These are phyloP conservation scores for Ormosia emarginata DNA, from an alignment of 306 rosid genomes.

Conservation along the genomic window DNA sequence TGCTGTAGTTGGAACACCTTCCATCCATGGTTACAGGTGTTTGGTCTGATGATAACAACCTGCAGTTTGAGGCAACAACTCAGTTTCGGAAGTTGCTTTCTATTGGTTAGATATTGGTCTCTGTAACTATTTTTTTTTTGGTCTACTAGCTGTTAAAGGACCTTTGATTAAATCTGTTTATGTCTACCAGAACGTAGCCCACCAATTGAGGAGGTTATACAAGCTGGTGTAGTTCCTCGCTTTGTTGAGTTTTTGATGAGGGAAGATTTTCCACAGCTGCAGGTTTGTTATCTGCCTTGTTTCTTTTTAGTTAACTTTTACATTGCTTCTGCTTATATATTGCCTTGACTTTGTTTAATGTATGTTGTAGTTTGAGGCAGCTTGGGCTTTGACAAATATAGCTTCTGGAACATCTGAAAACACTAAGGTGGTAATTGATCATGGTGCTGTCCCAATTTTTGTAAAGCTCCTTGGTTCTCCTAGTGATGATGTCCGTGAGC, in stretches of 20 bases:
- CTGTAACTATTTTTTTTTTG: not conserved
- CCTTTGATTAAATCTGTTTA: not conserved
- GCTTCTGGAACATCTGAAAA: constrained; percentile 98
- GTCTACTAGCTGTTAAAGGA: not conserved
- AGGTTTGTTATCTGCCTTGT: constrained; percentile 46
- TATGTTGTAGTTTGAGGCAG: constrained; percentile 84
- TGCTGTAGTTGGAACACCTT: constrained; percentile 82
- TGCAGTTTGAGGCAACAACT: constrained; percentile 92
- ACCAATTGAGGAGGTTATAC: constrained; percentile 96
- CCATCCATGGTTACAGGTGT: constrained; percentile 94
- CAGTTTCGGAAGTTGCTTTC: constrained; percentile 96
- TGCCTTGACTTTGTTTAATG: not conserved
- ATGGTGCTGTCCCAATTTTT: constrained; percentile 92
- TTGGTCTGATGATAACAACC: constrained; percentile 64
- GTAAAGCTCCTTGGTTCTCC: constrained; percentile 90
- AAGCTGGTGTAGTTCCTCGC: constrained; percentile 91
- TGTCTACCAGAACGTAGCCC: constrained; percentile 71
- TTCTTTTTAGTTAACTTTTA: not conserved
- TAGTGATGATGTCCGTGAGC: constrained; percentile 96
- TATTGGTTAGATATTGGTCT: constrained; percentile 56
- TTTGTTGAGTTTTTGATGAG: constrained; percentile 88
- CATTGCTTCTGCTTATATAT: not conserved
- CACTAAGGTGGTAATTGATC: constrained; percentile 94
- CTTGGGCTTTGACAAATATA: constrained; percentile 98
- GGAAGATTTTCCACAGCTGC: constrained; percentile 92